phyloP scores from a whole-genome alignment of 495 filamentous ascomycete species.

The Letharia lupina region DNA sequence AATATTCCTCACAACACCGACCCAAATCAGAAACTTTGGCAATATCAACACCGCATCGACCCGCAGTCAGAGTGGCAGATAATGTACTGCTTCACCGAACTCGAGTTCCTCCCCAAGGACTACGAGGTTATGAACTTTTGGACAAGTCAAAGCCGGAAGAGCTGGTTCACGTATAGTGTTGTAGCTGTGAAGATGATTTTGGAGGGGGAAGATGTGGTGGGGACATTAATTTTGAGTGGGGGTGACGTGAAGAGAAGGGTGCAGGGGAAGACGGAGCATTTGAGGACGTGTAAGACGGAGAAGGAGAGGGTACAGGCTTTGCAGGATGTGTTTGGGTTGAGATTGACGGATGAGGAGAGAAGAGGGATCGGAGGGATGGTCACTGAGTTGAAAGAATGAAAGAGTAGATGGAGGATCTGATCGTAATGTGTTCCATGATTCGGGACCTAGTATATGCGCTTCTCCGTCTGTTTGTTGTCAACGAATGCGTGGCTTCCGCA shows the following conservation, averaged over 20 bases:
- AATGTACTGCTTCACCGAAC: slow-evolving; percentile 51
- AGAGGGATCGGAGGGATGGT: slow-evolving; percentile 36
- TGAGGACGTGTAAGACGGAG: slow-evolving; percentile 42
- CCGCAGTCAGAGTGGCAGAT: slow-evolving; percentile 41
- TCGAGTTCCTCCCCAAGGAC: slow-evolving; percentile 55
- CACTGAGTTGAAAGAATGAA: slow-evolving; percentile 32
- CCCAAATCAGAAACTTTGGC: slow-evolving; percentile 46
- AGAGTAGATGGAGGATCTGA: neutral
- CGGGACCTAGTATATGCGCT: slow-evolving; percentile 9
- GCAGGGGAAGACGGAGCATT: slow-evolving; percentile 46
- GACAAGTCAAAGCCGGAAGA: slow-evolving; percentile 38
- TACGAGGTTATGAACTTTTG: slow-evolving; percentile 58
- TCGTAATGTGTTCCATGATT: neutral
- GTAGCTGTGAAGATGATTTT: slow-evolving; percentile 51
- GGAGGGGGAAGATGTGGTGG: slow-evolving; percentile 40
- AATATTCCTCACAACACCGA: slow-evolving; percentile 41
- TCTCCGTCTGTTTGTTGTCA: slow-evolving; percentile 12
- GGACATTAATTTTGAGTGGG: slow-evolving; percentile 51
- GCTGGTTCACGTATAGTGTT: slow-evolving; percentile 42
- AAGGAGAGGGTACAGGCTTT: slow-evolving; percentile 43
- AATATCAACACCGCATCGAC: slow-evolving; percentile 50
- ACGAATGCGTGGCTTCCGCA: neutral
- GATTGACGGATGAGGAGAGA: slow-evolving; percentile 40
- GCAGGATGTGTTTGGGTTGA: slow-evolving; percentile 42
- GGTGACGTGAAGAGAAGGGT: slow-evolving; percentile 51